Conservation (phyloP, 2,329 filamentous ascomycete species). For the Paraphoma sp. region DNA sequence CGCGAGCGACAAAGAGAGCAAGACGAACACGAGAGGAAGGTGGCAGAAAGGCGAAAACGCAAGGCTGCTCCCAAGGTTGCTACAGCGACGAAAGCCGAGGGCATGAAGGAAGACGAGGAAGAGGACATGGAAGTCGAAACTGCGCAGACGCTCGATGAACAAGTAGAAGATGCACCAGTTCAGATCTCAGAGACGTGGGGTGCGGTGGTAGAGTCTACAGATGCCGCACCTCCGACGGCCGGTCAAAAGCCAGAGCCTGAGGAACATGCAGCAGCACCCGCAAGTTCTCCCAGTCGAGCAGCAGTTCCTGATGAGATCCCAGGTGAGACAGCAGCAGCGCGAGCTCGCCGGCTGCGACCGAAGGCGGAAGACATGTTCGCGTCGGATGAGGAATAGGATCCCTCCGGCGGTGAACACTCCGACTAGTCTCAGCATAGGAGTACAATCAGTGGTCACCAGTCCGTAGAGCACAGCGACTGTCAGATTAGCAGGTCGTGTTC, state of each 20-base stretch:
- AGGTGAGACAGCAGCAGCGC: constrained; percentile 44
- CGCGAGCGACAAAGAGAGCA: constrained; percentile 49
- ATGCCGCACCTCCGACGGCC: no score
- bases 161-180: constrained; percentile 7
- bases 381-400: constrained; percentile 30
- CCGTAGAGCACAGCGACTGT: no score
- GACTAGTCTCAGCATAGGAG: background rate
- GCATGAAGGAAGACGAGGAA: constrained; percentile 15
- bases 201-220: background rate
- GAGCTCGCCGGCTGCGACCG: constrained; percentile 42
- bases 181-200: background rate
- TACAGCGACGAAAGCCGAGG: constrained; percentile 9
- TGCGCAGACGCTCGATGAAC: constrained; percentile 5
- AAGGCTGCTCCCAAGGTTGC: constrained; percentile 13
- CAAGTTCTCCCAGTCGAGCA: background rate
- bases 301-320: constrained; percentile 19
- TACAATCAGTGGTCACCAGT: no score
- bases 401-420: background rate
- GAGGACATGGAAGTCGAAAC: constrained; percentile 28
- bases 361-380: constrained; percentile 51
- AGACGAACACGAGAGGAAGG: constrained; percentile 71
- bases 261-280: background rate
- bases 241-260: background rate
- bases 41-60: constrained; percentile 57
- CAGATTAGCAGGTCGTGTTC: no score